Conservation (phyloP, 2,329 filamentous ascomycete genomes). For the Ilyonectria mors-panacis region DNA sequence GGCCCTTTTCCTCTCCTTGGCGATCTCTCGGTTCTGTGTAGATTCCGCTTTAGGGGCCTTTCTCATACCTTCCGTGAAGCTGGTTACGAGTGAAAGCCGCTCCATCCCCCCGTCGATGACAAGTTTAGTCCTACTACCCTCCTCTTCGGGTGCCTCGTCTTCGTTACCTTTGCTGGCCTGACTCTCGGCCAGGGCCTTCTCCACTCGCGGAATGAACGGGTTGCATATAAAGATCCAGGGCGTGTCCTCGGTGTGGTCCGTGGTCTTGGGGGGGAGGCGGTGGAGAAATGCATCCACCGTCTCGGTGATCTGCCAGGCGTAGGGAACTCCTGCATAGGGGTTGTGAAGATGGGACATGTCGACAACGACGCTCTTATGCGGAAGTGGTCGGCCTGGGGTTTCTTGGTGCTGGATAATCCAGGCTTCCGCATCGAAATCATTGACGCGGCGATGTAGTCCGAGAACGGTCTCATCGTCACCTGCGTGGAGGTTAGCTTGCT, state of each 20-base stretch:
- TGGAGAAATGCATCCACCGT: slow-evolving; percentile 75
- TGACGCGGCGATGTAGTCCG: slow-evolving; percentile 64
- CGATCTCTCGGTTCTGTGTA: slow-evolving; percentile 62
- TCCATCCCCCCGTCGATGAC: slow-evolving; percentile 69
- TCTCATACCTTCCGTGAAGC: slow-evolving; percentile 65
- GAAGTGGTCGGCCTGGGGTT: slow-evolving; percentile 48
- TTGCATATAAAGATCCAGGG: slow-evolving; percentile 84
- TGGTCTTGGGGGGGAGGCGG: slow-evolving; percentile 78
- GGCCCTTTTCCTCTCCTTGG: slow-evolving; percentile 64
- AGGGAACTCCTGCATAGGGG: slow-evolving; percentile 67
- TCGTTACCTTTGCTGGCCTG: slow-evolving; percentile 61
- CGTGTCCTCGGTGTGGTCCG: slow-evolving; percentile 59
- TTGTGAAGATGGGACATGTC: slow-evolving; percentile 66
- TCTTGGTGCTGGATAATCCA: slow-evolving; percentile 57
- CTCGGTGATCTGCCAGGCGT: slow-evolving; percentile 76
- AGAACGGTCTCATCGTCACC: slow-evolving; percentile 68
- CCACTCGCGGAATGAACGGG: slow-evolving; percentile 64
- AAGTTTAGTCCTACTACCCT: slow-evolving; percentile 60
- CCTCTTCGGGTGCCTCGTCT: slow-evolving; percentile 64
- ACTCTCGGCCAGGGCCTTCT: slow-evolving; percentile 52
- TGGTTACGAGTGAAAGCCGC: slow-evolving; percentile 61
- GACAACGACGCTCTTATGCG: slow-evolving; percentile 32
- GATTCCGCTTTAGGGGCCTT: slow-evolving; percentile 52
- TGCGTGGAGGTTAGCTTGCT: slow-evolving; percentile 51
- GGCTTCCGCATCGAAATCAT: slow-evolving; percentile 63